These are phyloP conservation scores for Fraxinus anomala DNA, from an alignment of 257 asterid genomes.

Conservation along the genomic window DNA sequence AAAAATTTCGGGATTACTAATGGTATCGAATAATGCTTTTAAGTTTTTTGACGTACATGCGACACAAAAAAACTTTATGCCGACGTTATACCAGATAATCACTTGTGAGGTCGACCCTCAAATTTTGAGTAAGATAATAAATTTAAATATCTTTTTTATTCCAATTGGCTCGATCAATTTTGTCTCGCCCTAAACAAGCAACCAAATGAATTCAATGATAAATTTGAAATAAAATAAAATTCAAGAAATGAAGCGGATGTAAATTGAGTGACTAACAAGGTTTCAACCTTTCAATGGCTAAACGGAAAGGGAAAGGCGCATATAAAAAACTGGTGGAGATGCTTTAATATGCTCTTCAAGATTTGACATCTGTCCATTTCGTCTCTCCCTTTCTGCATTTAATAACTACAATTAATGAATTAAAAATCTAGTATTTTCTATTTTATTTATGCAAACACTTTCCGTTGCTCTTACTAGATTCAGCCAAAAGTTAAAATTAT, in stretches of 20 bases:
- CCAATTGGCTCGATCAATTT: too few relatives aligned
- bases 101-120: too few relatives aligned
- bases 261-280: neutral
- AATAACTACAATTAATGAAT: slow-evolving; percentile 16
- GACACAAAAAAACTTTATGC: too few relatives aligned
- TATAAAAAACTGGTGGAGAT: slow-evolving; percentile 49
- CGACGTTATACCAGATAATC: too few relatives aligned
- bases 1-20: too few relatives aligned
- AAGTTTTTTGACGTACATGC: too few relatives aligned
- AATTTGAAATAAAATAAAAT: too few relatives aligned
- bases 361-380: slow-evolving; percentile 42
- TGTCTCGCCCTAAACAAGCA: too few relatives aligned
- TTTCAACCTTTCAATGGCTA: neutral
- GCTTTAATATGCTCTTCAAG: slow-evolving; percentile 44
- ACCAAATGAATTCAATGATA: too few relatives aligned
- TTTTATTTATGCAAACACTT: slow-evolving; percentile 7
- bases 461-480: slow-evolving; percentile 35
- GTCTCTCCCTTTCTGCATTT: slow-evolving; percentile 21
- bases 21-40: too few relatives aligned
- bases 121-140: too few relatives aligned
- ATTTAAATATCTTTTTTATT: too few relatives aligned
- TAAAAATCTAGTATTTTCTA: neutral
- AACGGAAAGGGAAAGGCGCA: slow-evolving; percentile 25
- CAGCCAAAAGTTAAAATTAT: slow-evolving; percentile 7
- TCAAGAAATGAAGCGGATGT: neutral